Evolutionary conservation across 2,329 filamentous ascomycete species (phyloP).

Genomic region (Fusarium tuaranense): DNA sequence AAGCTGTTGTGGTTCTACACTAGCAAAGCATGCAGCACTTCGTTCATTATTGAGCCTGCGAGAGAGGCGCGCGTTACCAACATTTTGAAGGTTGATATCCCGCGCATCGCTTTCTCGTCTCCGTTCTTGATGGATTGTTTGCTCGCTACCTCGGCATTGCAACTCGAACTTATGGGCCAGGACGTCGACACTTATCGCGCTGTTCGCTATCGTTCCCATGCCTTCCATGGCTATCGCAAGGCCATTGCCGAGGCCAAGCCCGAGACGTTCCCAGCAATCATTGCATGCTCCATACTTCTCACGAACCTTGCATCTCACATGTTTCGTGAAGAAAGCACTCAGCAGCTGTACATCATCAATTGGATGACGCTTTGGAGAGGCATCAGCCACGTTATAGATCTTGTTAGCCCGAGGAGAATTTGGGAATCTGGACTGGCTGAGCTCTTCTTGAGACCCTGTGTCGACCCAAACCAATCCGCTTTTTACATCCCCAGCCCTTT

Average conservation of each 20-base stretch:
- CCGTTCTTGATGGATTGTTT: background rate
- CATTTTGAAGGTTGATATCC: background rate
- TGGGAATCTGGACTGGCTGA: background rate
- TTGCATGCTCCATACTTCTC: background rate
- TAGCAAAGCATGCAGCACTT: background rate
- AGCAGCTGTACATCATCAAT: background rate
- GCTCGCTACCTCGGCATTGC: background rate
- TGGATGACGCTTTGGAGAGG: slow-evolving; percentile 1
- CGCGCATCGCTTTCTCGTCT: background rate
- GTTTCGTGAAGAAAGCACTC: background rate
- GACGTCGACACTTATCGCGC: background rate
- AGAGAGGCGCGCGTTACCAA: background rate
- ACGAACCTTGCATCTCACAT: background rate
- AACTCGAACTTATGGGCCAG: background rate
- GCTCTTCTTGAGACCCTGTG: background rate
- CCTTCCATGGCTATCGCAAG: background rate
- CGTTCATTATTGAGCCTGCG: background rate
- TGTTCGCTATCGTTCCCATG: background rate
- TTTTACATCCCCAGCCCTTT: background rate
- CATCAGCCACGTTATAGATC: background rate
- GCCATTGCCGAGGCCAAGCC: background rate
- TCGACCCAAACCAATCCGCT: background rate
- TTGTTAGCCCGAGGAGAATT: background rate
- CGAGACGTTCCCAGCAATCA: background rate
- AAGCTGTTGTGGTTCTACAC: background rate